Percentiles rank a stretch among this genome's conserved stretches.
Evolutionary conservation across 1,139 yeast species (phyloP).

Genomic region (Scheffersomyces stambukii): DNA sequence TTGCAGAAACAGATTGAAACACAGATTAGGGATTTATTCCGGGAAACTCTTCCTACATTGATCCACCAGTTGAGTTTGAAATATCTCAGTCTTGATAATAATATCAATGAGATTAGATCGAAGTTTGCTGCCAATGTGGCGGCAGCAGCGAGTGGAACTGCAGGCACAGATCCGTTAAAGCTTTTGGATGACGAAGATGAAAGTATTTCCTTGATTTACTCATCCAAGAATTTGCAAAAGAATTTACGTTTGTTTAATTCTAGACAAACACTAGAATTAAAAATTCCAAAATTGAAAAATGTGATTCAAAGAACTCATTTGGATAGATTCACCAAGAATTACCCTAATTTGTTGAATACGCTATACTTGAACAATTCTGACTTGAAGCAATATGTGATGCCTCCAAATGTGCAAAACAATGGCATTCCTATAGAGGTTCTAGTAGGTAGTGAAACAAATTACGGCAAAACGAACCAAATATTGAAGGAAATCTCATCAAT

Average conservation of each 20-base stretch:
- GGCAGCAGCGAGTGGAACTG: conserved; percentile 1
- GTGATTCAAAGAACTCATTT: conserved; percentile 53
- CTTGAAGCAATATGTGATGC: conserved; percentile 5
- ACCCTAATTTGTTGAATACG: conserved; percentile 38
- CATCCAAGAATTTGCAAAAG: conserved; percentile 62
- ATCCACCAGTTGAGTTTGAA: conserved; percentile 71
- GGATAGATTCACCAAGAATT: conserved; percentile 35
- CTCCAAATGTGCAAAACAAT: conserved; percentile 19
- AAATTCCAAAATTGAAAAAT: conserved; percentile 54
- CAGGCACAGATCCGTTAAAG: conserved; percentile 6
- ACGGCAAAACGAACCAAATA: conserved; percentile 28
- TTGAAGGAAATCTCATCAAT: conserved; percentile 44
- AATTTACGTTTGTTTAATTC: conserved; percentile 69
- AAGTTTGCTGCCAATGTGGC: conserved; percentile 5
- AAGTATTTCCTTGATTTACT: conserved; percentile 35
- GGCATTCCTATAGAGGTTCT: conserved; percentile 39
- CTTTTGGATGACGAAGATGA: conserved; percentile 10
- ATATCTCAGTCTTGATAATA: conserved; percentile 43
- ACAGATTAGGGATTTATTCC: conserved; percentile 73
- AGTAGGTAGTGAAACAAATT: conserved; percentile 19
- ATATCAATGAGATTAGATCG: conserved; percentile 10
- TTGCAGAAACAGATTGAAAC: conserved; percentile 78
- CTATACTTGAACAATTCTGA: conserved; percentile 12
- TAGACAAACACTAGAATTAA: conserved; percentile 71
- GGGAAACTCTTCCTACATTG: conserved; percentile 81